Evolutionary conservation across 1,284 basidiomycete species (phyloP), one percentile per base, ranked within the genome.

Genomic region (Xerocomus nothofagi): DNA sequence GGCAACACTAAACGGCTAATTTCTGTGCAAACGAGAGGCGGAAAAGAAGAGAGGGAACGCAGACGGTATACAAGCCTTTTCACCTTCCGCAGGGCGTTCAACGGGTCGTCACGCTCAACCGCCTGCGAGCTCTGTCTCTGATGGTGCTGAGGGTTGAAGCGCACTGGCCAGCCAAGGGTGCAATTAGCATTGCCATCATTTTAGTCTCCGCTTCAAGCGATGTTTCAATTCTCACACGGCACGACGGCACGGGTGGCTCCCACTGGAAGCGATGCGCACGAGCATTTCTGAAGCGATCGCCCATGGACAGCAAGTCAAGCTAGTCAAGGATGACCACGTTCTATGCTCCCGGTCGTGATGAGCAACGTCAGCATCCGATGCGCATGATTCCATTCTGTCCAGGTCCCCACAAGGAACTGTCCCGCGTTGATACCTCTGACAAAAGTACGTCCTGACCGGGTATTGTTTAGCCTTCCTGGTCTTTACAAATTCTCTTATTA

Each of bases 1-100:
- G 70, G 67, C 65, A 75, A 75, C 75, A 75, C 71, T 73, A 76
- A 72, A 70, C 66, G 70, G 77, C 76, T 79, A 77, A 77, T 76
- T 75, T 73, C 69, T 73, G 66, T 61, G 66, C 72, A 69, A 69
- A 71, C 65, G 63, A 69, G 66, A 61, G 65, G 65, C 62, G 65
- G 68, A 66, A 71, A 68, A 62, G 65, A 62, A 60, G 65, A 62
- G 66, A 63, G 63, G 61, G 60, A 65, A 61, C 57, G 62, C 62
- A 66, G 63, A 63, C 66, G 61, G 59, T 65, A 67, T 61, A 63
- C 63, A 62, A 67, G 68, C 68, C 67, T 68, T 65, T 68, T 67
- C 64, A 67, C 67, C 69, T 71, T 72, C 65, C 64, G 63, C 60
- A 63, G 60, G 53, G 68, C 55, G 66, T 62, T 65, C 49, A 66